Conservation (phyloP, 805 yeast species). For the Kazachstania viticola region DNA sequence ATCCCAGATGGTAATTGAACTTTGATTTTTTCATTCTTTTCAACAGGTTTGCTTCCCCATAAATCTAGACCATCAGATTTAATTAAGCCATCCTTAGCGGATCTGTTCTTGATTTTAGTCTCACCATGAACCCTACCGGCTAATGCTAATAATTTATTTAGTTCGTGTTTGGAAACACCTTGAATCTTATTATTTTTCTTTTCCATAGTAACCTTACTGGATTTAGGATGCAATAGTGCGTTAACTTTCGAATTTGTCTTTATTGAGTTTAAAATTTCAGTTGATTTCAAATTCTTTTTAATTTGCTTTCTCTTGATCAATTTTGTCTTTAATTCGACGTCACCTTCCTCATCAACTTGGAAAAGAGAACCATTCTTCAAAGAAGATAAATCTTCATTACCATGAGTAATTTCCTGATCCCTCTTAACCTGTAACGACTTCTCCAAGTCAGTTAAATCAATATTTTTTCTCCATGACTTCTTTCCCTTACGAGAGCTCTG, state of each 20-base stretch:
- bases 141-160: conserved; percentile 54
- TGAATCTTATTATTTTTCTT: conserved; percentile 35
- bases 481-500: conserved; percentile 89
- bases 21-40: conserved; percentile 5
- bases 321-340: conserved; percentile 32
- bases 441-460: conserved; percentile 74
- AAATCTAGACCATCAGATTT: conserved; percentile 46
- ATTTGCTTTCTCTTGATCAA: conserved; percentile 29
- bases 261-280: conserved; percentile 56
- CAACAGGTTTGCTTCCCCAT: conserved; percentile 41
- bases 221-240: conserved; percentile 34
- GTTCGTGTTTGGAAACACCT: conserved; percentile 53
- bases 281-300: conserved; percentile 40
- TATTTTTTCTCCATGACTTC: conserved; percentile 92
- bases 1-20: conserved; percentile 22
- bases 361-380: conserved; percentile 22
- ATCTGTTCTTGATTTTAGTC: conserved; percentile 36
- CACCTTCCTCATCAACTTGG: conserved; percentile 58
- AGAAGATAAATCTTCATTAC: conserved; percentile 17
- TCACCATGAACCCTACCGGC: conserved; percentile 64
- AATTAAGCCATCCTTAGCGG: conserved; percentile 49
- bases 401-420: conserved; percentile 38
- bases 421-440: conserved; percentile 54
- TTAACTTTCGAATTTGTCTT: conserved; percentile 59
- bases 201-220: conserved; percentile 28